Evolutionary conservation across 2,329 filamentous ascomycete genomes (phyloP).

Genomic region (Septoria petroselini): DNA sequence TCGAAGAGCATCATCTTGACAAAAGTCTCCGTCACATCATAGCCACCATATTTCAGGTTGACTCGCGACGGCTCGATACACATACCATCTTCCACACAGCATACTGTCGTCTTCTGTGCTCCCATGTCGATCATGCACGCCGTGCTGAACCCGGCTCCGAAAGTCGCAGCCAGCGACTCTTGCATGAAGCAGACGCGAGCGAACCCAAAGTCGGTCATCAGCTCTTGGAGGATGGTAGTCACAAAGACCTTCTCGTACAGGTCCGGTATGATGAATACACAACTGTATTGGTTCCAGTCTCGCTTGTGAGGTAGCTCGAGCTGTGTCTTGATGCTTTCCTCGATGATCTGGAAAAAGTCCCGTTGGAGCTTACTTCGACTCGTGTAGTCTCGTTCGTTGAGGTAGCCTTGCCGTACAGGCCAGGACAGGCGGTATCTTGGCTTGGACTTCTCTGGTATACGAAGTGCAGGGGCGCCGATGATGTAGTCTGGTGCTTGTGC

Average conservation of each 20-base stretch:
- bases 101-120: constrained; percentile 94
- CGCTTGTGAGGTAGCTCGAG: constrained; percentile 73
- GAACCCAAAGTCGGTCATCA: constrained; percentile 87
- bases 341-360: constrained; percentile 82
- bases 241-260: constrained; percentile 94
- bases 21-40: constrained; percentile 90
- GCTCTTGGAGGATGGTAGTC: constrained; percentile 75
- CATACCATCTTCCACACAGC: constrained; percentile 94
- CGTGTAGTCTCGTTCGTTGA: constrained; percentile 85
- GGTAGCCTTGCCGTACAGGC: constrained; percentile 81
- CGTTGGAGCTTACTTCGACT: constrained; percentile 77
- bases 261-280: constrained; percentile 95
- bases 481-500: constrained; percentile 70
- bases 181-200: constrained; percentile 89
- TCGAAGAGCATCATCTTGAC: constrained; percentile 98
- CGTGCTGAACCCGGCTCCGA: constrained; percentile 89
- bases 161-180: constrained; percentile 90
- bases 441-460: constrained; percentile 83
- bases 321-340: constrained; percentile 82
- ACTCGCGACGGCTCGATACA: constrained; percentile 91
- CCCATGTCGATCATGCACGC: constrained; percentile 95
- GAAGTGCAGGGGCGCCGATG: constrained; percentile 74
- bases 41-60: constrained; percentile 90
- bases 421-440: constrained; percentile 91
- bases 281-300: constrained; percentile 87